Evolutionary conservation across 2,329 filamentous ascomycete species (phyloP).

Genomic region (Daldinia sp.): DNA sequence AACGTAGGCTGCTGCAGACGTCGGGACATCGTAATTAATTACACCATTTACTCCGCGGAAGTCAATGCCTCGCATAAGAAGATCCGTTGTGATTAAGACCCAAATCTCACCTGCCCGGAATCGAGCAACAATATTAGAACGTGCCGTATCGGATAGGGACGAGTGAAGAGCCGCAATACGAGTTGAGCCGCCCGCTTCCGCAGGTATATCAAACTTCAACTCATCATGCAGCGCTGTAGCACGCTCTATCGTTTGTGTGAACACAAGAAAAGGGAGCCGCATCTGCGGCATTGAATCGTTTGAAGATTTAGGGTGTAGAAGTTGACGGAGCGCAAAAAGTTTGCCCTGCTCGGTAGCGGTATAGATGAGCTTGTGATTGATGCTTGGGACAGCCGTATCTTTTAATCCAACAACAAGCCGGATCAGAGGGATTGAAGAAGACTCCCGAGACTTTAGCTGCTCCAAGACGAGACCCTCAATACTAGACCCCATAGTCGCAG

Average conservation of each 20-base stretch:
- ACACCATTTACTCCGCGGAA: slow-evolving; percentile 96
- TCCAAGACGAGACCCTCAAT: slow-evolving; percentile 82
- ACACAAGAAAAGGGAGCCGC: slow-evolving; percentile 91
- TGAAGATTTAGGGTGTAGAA: slow-evolving; percentile 77
- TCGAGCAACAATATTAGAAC: slow-evolving; percentile 84
- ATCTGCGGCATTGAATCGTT: slow-evolving; percentile 70
- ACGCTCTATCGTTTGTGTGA: slow-evolving; percentile 94
- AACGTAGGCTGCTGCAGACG: slow-evolving; percentile 89
- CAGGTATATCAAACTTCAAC: slow-evolving; percentile 92
- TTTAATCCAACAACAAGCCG: slow-evolving; percentile 96
- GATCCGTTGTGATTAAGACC: slow-evolving; percentile 95
- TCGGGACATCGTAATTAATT: slow-evolving; percentile 96
- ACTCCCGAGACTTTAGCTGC: slow-evolving; percentile 70
- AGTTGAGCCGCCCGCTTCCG: slow-evolving; percentile 84
- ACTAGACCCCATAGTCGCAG: slow-evolving; percentile 95
- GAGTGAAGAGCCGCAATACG: slow-evolving; percentile 93
- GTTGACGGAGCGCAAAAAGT: slow-evolving; percentile 87
- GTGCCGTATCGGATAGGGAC: slow-evolving; percentile 79
- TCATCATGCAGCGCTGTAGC: slow-evolving; percentile 90
- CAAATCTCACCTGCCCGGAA: slow-evolving; percentile 95
- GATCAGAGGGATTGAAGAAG: slow-evolving; percentile 68
- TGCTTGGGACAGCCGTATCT: slow-evolving; percentile 93
- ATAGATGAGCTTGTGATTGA: slow-evolving; percentile 89
- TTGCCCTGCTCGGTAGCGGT: slow-evolving; percentile 95
- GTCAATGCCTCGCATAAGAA: slow-evolving; percentile 91